Evolutionary conservation across 2,329 filamentous ascomycete genomes (phyloP).

Genomic region (Stemphylium beticola): DNA sequence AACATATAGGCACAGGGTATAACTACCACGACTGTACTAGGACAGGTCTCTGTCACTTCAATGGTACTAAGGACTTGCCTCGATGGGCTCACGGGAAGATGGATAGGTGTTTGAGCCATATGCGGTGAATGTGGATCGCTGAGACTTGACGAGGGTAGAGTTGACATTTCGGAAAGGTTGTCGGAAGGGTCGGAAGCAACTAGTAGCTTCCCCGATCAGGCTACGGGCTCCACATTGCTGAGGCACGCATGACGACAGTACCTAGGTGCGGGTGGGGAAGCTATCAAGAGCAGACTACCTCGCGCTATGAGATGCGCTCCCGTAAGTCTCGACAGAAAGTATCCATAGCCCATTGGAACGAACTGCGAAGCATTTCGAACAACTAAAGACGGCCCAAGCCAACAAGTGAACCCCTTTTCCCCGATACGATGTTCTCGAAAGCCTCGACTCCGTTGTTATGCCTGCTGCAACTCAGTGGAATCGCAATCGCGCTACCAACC

Average conservation of each 20-base stretch:
- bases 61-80: no score
- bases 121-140: no score
- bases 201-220: no score
- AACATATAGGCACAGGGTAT: no score
- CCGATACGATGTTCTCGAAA: conserved; percentile 24
- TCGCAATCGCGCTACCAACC: conserved; percentile 29
- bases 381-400: not conserved
- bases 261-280: conserved; percentile 12
- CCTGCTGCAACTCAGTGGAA: conserved; percentile 25
- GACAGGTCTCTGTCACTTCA: no score
- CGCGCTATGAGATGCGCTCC: conserved; percentile 20
- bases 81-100: no score
- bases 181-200: no score
- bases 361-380: not conserved
- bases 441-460: conserved; percentile 14
- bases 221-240: conserved; percentile 29
- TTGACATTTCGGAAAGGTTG: no score
- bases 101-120: no score
- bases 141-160: no score
- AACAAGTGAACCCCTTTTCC: not conserved
- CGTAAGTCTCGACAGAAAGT: not conserved
- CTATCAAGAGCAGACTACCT: conserved; percentile 17
- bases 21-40: no score
- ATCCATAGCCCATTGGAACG: no score
- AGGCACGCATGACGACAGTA: conserved; percentile 37